phyloP scores from a whole-genome alignment of 116 monocot species.

The Dioscorea cayenensis region DNA sequence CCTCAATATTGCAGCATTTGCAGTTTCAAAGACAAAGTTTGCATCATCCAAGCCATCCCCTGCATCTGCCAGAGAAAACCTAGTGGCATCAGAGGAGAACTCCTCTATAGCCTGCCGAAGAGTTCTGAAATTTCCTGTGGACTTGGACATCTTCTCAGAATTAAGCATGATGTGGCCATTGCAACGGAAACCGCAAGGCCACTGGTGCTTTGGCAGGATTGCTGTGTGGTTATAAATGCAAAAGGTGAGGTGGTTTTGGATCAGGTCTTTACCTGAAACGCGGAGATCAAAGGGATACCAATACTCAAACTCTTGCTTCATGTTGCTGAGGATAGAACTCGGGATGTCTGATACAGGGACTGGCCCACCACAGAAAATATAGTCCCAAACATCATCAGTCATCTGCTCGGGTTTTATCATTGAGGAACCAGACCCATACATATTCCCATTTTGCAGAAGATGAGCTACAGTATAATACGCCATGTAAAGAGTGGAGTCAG shows the following conservation, averaged over 20 bases:
- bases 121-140: slow-evolving; percentile 88
- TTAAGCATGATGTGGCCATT: slow-evolving; percentile 95
- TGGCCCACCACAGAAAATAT: slow-evolving; percentile 50
- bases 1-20: slow-evolving; percentile 87
- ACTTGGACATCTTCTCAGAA: slow-evolving; percentile 98
- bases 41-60: slow-evolving; percentile 97
- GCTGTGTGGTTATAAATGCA: slow-evolving; percentile 94
- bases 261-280: slow-evolving; percentile 92
- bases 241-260: slow-evolving; percentile 92
- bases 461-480: slow-evolving; percentile 89
- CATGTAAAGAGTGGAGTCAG: slow-evolving; percentile 95
- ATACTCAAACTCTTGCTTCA: slow-evolving; percentile 94
- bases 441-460: slow-evolving; percentile 70
- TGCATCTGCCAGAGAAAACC: slow-evolving; percentile 88
- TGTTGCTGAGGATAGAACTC: slow-evolving; percentile 40
- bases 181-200: slow-evolving; percentile 87
- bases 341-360: slow-evolving; percentile 48
- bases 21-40: slow-evolving; percentile 87
- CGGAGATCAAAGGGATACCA: slow-evolving; percentile 97
- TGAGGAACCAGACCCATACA: slow-evolving; percentile 62
- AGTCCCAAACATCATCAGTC: slow-evolving; percentile 90
- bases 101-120: slow-evolving; percentile 83
- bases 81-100: slow-evolving; percentile 81
- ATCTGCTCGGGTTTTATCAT: slow-evolving; percentile 68
- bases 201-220: slow-evolving; percentile 59